Base-by-base conservation (phyloP, 2,329 filamentous ascomycete genomes). In the Juglanconis juglandina region DNA sequence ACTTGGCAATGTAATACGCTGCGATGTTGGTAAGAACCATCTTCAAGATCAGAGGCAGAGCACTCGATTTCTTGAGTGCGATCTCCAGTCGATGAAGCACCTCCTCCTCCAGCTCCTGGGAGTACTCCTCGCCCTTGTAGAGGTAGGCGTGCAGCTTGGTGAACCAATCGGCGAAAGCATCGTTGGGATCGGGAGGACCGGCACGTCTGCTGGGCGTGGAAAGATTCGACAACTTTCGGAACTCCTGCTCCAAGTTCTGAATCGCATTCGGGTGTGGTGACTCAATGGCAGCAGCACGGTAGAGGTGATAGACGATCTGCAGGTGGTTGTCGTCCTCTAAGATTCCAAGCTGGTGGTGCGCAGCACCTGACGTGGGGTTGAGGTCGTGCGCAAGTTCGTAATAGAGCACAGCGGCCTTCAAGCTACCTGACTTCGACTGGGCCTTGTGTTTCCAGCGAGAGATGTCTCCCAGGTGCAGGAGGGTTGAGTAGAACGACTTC, bases 331-430 rank as follows among this genome's bases (percentile, higher is more conserved):
- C 84, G 67, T 93, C 86, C 56, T 89, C 87, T 61, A 98, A 88
- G 41, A 98, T 90, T 41, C 91, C 93, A 72, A 95, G 86, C 73
- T 98, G 95, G 69, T 99, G 94, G 69, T 96, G 90, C 14, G 92
- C 90, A 64, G 87, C 85, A 35, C 94, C 94, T 50, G 90, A 92
- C 17, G 85, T 80, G 3, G 94, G 92, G 66, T 90, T 84, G 56
- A 98, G 82, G 55, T 89, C 86, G 65, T 87, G 86, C 30, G 95
- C 95, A 62, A 98, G 79, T 58, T 84, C 80, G 73, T 99, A 98
- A 74, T 94, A 96, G 10, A 89, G 87, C 68, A 93, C 81, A 13
- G 94, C 92, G 13, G 86, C 86, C 33, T 89, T 89, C 80, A 91
- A 96, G 67, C 89, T 90, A 56, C 87, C 87, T 64, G 86, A 84